Percentiles rank a stretch among this genome's conserved stretches.
Conservation (phyloP, 2,329 filamentous ascomycete species). For the Cordyceps cateniannulata region DNA sequence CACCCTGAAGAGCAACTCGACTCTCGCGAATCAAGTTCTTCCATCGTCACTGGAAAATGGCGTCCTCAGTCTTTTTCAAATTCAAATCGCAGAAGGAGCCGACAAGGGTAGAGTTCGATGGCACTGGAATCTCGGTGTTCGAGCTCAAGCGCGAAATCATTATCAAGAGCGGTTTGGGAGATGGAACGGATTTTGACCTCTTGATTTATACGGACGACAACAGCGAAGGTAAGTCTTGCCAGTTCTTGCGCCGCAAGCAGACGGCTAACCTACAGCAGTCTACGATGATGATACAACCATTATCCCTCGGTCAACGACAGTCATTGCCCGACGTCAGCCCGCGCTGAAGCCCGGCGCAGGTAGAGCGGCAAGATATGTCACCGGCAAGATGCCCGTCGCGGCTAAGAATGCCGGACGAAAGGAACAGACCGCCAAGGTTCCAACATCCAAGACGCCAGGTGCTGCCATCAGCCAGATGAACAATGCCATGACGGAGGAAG, state of each 20-base stretch:
- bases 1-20: neutral
- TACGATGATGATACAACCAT: constrained; percentile 98
- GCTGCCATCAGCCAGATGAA: constrained; percentile 61
- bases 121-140: constrained; percentile 95
- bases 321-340: constrained; percentile 81
- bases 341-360: constrained; percentile 81
- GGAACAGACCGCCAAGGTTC: constrained; percentile 54
- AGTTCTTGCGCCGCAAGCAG: neutral
- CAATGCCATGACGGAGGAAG: constrained; percentile 82
- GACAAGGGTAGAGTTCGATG: constrained; percentile 90
- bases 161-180: constrained; percentile 83
- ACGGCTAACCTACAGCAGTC: constrained; percentile 49
- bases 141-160: constrained; percentile 99
- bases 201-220: constrained; percentile 90
- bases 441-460: constrained; percentile 47
- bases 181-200: constrained; percentile 94
- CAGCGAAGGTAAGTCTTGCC: constrained; percentile 66
- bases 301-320: constrained; percentile 88
- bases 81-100: constrained; percentile 99
- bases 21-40: neutral
- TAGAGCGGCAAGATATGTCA: constrained; percentile 88
- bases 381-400: constrained; percentile 86
- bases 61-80: constrained; percentile 98
- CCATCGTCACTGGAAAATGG: constrained; percentile 51
- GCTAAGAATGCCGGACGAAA: constrained; percentile 73